Conservation (phyloP, 805 yeast genomes). For the Metschnikowia hibisci region DNA sequence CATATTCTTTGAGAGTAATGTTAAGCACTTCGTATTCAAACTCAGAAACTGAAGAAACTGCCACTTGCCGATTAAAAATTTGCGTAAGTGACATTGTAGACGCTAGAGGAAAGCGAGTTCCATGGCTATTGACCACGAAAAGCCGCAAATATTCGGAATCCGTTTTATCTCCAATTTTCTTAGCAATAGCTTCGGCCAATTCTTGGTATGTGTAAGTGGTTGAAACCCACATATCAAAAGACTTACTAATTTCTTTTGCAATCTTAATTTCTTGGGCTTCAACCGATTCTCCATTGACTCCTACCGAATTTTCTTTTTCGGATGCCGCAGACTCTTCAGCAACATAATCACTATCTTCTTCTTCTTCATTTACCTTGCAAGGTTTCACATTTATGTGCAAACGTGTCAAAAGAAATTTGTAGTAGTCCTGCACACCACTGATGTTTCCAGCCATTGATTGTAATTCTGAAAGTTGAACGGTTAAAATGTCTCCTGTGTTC, state of each 20-base stretch:
- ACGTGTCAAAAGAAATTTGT: slow-evolving; percentile 54
- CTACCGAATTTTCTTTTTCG: slow-evolving; percentile 13
- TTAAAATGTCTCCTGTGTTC: slow-evolving; percentile 64
- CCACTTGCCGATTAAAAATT: slow-evolving; percentile 39
- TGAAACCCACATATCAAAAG: slow-evolving; percentile 66
- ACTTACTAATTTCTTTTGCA: slow-evolving; percentile 21
- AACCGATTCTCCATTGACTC: slow-evolving; percentile 15
- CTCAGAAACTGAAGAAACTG: slow-evolving; percentile 40
- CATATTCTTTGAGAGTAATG: slow-evolving; percentile 71
- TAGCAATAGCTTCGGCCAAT: slow-evolving; percentile 60
- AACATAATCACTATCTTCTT: slow-evolving; percentile 47
- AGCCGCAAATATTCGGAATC: slow-evolving; percentile 63
- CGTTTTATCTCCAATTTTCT: slow-evolving; percentile 38
- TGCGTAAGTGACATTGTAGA: slow-evolving; percentile 35
- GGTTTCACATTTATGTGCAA: slow-evolving; percentile 55
- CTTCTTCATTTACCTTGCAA: slow-evolving; percentile 39
- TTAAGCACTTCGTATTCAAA: slow-evolving; percentile 77
- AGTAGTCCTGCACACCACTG: slow-evolving; percentile 42
- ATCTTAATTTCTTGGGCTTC: slow-evolving; percentile 17
- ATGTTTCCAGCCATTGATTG: slow-evolving; percentile 17
- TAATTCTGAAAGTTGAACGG: slow-evolving; percentile 27
- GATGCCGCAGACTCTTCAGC: slow-evolving; percentile 21
- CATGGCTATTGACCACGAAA: slow-evolving; percentile 55
- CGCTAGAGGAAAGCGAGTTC: slow-evolving; percentile 50
- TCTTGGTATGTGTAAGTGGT: slow-evolving; percentile 54